Percentiles rank a stretch among this genome's conserved stretches.
These are phyloP conservation scores for Coniochaeta sp. DNA, from an alignment of 2,329 filamentous ascomycete genomes.

Conservation along the genomic window DNA sequence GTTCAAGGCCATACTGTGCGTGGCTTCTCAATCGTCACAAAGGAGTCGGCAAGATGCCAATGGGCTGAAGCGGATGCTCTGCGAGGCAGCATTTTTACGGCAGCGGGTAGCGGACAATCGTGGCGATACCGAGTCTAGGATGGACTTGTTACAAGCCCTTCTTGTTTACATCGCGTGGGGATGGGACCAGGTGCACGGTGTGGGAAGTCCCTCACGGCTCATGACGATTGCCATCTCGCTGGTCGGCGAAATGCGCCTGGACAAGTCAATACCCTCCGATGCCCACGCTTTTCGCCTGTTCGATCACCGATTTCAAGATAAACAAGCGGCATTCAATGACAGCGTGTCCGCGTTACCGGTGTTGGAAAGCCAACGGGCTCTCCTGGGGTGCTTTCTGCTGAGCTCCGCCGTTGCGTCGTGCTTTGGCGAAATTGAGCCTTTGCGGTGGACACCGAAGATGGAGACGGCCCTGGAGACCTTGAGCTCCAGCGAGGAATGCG, in stretches of 20 bases:
- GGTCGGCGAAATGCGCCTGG: constrained; percentile 26
- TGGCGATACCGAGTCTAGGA: too few relatives aligned
- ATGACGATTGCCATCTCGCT: constrained; percentile 29
- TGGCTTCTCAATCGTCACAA: constrained; percentile 21
- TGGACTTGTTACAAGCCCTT: constrained; percentile 27
- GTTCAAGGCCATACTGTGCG: constrained; percentile 26
- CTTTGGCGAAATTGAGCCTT: constrained; percentile 23
- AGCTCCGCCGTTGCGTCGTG: constrained; percentile 25
- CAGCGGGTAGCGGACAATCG: constrained; percentile 12
- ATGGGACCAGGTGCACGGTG: constrained; percentile 18
- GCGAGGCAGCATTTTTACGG: constrained; percentile 19
- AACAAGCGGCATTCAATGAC: constrained; percentile 11
- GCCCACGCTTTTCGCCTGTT: too few relatives aligned
- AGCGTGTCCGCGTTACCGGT: too few relatives aligned
- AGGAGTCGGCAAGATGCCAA: too few relatives aligned
- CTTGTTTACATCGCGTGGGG: constrained; percentile 31
- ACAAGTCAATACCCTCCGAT: constrained; percentile 22
- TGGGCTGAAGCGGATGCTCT: constrained; percentile 24
- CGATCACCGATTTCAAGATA: too few relatives aligned
- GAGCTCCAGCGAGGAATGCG: constrained; percentile 15
- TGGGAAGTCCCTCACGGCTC: constrained; percentile 27
- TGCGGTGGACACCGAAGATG: constrained; percentile 31
- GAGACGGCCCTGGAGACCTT: constrained; percentile 25
- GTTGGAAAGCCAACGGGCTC: constrained; percentile 19
- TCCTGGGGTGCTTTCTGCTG: constrained; percentile 23